Base-by-base conservation (phyloP, 345 rosid genomes). In the Leavenworthia alabamica region DNA sequence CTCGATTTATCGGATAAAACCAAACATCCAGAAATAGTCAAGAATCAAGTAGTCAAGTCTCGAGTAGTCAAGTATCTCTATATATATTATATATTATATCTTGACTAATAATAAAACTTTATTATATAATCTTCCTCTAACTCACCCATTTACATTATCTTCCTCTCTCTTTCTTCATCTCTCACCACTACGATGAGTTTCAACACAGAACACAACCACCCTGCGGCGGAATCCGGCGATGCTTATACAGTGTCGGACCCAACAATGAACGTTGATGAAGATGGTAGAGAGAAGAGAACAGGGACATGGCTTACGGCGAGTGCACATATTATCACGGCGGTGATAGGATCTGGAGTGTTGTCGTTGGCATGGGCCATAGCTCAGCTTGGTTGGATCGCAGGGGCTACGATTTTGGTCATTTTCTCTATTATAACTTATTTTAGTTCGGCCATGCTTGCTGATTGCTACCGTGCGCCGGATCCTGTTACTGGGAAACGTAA, bases 291-390 rank as follows among this genome's bases (percentile, higher is more conserved):
- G 52, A 70, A 70, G 52, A 41, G 74, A 66, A 84, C 85, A 2
- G 97, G 95, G 80, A 89, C 93, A 3, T 81, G 93, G 93, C 19
- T 85, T 0, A 85, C 91, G 13, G 96, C 96, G 0, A 86, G 93
- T 72, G 89, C 96, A 5, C 98, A 92, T 70, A 92, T 92, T 19
- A 92, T 92, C 22, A 92, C 98, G 2, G 96, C 96, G 8, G 96
- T 92, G 64, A 92, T 92, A 16, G 98, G 95, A 3, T 89, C 94
- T 1, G 98, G 98, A 22, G 96, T 89, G 65, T 64, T 92, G 52
- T 79, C 95, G 5, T 73, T 92, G 68, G 86, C 98, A 48, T 89
- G 95, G 98, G 88, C 93, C 0, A 85, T 85, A 15, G 95, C 98
- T 1, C 95, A 92, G 77, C 75, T 92, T 22, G 98, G 98, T 2